Conservation (phyloP, 306 rosid species). For the Carpinus viminea region DNA sequence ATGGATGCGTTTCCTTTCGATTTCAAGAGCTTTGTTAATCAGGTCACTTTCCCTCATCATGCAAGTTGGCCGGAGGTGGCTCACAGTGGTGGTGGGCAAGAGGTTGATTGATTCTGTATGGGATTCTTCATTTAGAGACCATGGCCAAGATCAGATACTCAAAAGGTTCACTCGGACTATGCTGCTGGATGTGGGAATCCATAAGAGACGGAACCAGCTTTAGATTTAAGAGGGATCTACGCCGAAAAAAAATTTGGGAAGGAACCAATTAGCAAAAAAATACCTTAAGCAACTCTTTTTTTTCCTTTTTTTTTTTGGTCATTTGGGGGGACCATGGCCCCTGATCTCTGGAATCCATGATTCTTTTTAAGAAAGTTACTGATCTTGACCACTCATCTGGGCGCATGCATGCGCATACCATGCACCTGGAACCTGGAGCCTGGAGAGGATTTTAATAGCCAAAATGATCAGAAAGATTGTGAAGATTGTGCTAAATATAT, state of each 20-base stretch:
- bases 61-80: constrained; percentile 40
- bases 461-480: no score
- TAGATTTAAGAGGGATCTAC: no score
- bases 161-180: not conserved
- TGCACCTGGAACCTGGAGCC: no score
- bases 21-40: constrained; percentile 37
- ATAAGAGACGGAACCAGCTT: not conserved
- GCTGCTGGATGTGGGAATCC: not conserved
- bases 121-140: not conserved
- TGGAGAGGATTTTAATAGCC: no score
- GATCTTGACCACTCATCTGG: not conserved
- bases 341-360: not conserved
- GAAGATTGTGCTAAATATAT: no score
- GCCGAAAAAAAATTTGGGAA: no score
- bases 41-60: not conserved
- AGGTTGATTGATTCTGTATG: not conserved
- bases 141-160: not conserved
- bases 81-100: not conserved
- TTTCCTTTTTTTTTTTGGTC: no score
- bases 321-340: no score
- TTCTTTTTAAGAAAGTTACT: not conserved
- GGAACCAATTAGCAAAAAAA: no score
- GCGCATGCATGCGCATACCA: no score
- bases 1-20: constrained; percentile 33
- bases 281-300: no score